Base-by-base conservation (phyloP, 2,329 filamentous ascomycete species). In the Macrophomina tecta region DNA sequence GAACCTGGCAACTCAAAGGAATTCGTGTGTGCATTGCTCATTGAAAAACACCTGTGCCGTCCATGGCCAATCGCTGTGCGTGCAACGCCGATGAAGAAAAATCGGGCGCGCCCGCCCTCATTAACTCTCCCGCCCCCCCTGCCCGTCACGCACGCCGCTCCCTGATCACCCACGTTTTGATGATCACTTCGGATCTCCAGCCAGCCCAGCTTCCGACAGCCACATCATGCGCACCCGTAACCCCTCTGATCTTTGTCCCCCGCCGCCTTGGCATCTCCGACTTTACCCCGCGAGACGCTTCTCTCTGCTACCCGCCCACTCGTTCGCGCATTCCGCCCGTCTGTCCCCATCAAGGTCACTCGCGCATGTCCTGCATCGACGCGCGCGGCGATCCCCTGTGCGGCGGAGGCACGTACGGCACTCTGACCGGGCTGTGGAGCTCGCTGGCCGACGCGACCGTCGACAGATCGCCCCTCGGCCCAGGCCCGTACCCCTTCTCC, bases 101-200 rank as follows among this genome's bases (percentile, higher is more conserved):
- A 46, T n/a, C 1, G 36, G 51, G 16, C 51, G 34, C 55, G 40
- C 55, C 7, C 40, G 28, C n/a, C 6, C 40, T 42, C 34, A 28
- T 23, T 34, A 14, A n/a, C 56, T 28, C 32, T 14, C 6, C 58
- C 16, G 16, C 16, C 28, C 16, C 16, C 30, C 30, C 56, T 12
- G 12, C 11, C 18, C 40, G 23, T 34, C 38, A 30, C 40, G 32
- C 18, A 18, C 18, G 18, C 18, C 18, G 18, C 18, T 18, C 40
- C 55, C 55, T 46, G 56, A 12, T 34, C 56, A 46, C 56, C 56
- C 56, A 61, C 56, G 56, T 46, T 46, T 45, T 48, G 56, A 8
- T 62, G 45, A 62, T 62, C 58, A 12, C 58, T 62, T 45, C 58
- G 58, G 42, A 49, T 62, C 58, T 38, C 42, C 58, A 45, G 58